phyloP scores from a whole-genome alignment of 2,329 filamentous ascomycete species.

The Thermomyces lanuginosus region DNA sequence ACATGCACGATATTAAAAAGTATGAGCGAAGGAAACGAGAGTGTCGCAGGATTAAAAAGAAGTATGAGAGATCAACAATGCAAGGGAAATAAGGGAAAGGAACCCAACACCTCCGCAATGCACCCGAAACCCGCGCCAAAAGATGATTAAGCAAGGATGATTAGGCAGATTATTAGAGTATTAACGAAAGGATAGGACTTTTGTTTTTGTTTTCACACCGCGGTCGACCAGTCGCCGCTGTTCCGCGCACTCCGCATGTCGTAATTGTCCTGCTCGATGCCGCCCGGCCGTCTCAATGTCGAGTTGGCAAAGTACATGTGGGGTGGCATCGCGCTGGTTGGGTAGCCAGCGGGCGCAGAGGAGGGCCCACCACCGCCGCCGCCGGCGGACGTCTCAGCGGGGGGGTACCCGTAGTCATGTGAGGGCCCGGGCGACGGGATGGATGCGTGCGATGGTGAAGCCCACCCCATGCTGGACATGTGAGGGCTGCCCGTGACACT shows the following conservation, averaged over 20 bases:
- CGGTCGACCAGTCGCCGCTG: slow-evolving; percentile 22
- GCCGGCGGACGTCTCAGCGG: too few species aligned
- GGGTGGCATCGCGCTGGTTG: slow-evolving; percentile 29
- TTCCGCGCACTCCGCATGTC: slow-evolving; percentile 39
- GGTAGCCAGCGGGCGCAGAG: slow-evolving; percentile 46
- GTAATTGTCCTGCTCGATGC: slow-evolving; percentile 54
- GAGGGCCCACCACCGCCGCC: too few species aligned
- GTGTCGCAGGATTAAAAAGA: too few species aligned
- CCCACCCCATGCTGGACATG: slow-evolving; percentile 68
- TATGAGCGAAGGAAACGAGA: too few species aligned
- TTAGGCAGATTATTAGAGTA: too few species aligned
- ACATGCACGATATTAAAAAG: too few species aligned
- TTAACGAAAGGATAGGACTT: not conserved
- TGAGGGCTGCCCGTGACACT: slow-evolving; percentile 77
- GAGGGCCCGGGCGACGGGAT: slow-evolving; percentile 52
- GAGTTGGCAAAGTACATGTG: slow-evolving; percentile 59
- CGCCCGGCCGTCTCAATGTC: slow-evolving; percentile 55
- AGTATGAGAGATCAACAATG: too few species aligned
- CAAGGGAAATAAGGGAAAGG: too few species aligned
- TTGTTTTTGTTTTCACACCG: slow-evolving; percentile 12
- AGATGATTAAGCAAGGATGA: too few species aligned
- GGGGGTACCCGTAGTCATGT: slow-evolving; percentile 70
- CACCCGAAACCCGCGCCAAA: too few species aligned
- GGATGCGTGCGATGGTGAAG: slow-evolving; percentile 60
- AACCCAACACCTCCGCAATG: too few species aligned